phyloP scores from a whole-genome alignment of 2,329 filamentous ascomycete species.

The Sphaceloma murrayae region DNA sequence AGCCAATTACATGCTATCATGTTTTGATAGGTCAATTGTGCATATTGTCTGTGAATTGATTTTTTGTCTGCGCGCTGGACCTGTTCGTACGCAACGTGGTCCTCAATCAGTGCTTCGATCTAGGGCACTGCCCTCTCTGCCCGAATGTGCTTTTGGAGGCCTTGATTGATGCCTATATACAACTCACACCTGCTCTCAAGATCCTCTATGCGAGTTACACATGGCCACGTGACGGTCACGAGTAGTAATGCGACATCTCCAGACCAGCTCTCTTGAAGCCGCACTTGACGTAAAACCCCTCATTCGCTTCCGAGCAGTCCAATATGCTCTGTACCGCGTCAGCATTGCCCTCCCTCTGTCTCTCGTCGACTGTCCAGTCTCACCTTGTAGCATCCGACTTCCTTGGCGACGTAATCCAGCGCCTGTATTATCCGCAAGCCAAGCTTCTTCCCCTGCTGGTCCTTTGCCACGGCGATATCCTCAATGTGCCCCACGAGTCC shows the following conservation, averaged over 20 bases:
- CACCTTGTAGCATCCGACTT: conserved; percentile 87
- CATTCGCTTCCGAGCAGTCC: conserved; percentile 91
- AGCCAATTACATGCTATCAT: too few species aligned
- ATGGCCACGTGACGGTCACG: too few species aligned
- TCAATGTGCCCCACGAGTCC: conserved; percentile 90
- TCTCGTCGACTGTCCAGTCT: conserved; percentile 20
- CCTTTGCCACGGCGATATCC: conserved; percentile 89
- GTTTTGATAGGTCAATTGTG: not conserved
- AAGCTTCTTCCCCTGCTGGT: conserved; percentile 95
- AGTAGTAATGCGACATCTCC: conserved; percentile 94
- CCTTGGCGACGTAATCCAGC: conserved; percentile 75
- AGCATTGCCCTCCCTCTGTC: not conserved
- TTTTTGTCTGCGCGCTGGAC: too few species aligned
- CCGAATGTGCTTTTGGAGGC: too few species aligned
- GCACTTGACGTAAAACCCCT: conserved; percentile 97
- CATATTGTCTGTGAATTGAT: not conserved
- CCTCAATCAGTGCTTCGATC: too few species aligned
- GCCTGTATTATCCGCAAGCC: conserved; percentile 89
- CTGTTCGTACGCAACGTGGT: too few species aligned
- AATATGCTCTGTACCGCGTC: conserved; percentile 60
- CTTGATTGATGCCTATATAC: too few species aligned
- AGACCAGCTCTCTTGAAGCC: conserved; percentile 85
- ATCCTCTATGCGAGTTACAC: too few species aligned
- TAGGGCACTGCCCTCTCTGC: too few species aligned
- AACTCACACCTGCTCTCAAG: too few species aligned